These are phyloP conservation scores for Stachybotrys echinatus DNA, from an alignment of 2,329 filamentous ascomycete genomes.

Conservation along the genomic window DNA sequence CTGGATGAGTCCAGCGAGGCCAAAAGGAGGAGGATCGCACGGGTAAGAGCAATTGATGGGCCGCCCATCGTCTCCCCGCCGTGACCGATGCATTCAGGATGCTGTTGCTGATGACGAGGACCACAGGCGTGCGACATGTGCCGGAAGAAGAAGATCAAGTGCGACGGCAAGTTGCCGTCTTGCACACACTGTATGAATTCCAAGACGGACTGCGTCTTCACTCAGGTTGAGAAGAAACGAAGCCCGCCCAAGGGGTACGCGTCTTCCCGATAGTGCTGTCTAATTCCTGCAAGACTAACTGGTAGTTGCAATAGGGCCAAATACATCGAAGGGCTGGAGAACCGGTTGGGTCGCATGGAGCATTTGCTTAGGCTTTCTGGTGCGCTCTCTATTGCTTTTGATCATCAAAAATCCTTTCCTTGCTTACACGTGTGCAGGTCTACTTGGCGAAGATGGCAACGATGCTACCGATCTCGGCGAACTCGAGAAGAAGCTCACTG, in stretches of 20 bases:
- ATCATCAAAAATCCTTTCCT: constrained; percentile 1
- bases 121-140: constrained; percentile 89
- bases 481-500: constrained; percentile 69
- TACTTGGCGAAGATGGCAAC: constrained; percentile 80
- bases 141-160: constrained; percentile 95
- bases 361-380: constrained; percentile 79
- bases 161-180: constrained; percentile 89
- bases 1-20: constrained; percentile 77
- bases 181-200: constrained; percentile 97
- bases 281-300: constrained; percentile 6
- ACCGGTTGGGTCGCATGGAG: constrained; percentile 93
- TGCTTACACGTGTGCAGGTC: constrained; percentile 38
- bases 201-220: constrained; percentile 96
- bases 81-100: constrained; percentile 3
- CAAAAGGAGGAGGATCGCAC: constrained; percentile 78
- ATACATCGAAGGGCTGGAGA: constrained; percentile 96
- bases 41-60: constrained; percentile 48
- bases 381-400: constrained; percentile 20
- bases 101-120: constrained; percentile 2
- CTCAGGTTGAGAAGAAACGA: constrained; percentile 97
- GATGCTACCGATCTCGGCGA: constrained; percentile 83
- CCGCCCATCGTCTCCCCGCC: background rate
- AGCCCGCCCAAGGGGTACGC: constrained; percentile 90
- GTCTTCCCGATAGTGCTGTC: background rate
- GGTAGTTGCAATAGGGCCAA: constrained; percentile 61